Percentiles rank a stretch among this genome's conserved stretches.
These are phyloP conservation scores for Talaromyces adpressus DNA, from an alignment of 495 filamentous ascomycete genomes.

Conservation along the genomic window DNA sequence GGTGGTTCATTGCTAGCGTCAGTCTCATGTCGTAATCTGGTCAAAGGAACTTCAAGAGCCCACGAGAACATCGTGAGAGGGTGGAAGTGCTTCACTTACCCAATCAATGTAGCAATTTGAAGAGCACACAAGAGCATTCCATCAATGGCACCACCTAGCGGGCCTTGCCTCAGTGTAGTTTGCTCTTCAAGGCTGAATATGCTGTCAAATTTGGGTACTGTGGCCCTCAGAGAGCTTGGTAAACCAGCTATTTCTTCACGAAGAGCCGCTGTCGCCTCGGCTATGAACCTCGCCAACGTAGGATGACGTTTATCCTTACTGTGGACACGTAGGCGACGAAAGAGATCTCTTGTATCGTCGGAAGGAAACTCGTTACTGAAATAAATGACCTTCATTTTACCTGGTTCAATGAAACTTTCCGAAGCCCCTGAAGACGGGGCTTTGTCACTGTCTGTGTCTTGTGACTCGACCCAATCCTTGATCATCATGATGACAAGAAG, in stretches of 20 bases:
- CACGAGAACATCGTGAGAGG: neutral
- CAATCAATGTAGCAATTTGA: conserved; percentile 31
- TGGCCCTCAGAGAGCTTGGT: neutral
- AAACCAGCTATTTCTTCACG: conserved; percentile 32
- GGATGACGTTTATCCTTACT: conserved; percentile 29
- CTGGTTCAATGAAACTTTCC: conserved; percentile 1
- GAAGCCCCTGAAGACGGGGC: neutral
- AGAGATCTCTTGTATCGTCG: conserved; percentile 31
- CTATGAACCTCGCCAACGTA: conserved; percentile 28
- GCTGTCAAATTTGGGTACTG: conserved; percentile 18
- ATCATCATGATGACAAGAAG: too few relatives aligned
- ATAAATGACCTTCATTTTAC: conserved; percentile 23
- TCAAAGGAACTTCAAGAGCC: too few relatives aligned
- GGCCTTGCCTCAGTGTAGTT: conserved; percentile 22
- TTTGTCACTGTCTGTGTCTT: neutral
- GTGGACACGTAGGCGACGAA: conserved; percentile 30
- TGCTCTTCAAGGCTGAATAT: conserved; percentile 26
- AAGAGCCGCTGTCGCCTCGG: conserved; percentile 26
- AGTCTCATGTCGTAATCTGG: too few relatives aligned
- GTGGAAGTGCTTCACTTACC: conserved; percentile 20
- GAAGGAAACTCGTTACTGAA: conserved; percentile 38
- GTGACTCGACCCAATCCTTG: too few relatives aligned
- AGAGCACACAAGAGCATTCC: conserved; percentile 27
- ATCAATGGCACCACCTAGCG: conserved; percentile 28
- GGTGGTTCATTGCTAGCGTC: conserved; percentile 13